Percentiles rank a stretch among this genome's conserved stretches.
These are phyloP conservation scores for Pyropia yezoensis DNA, from an alignment of 23 red algal species.

Conservation along the genomic window DNA sequence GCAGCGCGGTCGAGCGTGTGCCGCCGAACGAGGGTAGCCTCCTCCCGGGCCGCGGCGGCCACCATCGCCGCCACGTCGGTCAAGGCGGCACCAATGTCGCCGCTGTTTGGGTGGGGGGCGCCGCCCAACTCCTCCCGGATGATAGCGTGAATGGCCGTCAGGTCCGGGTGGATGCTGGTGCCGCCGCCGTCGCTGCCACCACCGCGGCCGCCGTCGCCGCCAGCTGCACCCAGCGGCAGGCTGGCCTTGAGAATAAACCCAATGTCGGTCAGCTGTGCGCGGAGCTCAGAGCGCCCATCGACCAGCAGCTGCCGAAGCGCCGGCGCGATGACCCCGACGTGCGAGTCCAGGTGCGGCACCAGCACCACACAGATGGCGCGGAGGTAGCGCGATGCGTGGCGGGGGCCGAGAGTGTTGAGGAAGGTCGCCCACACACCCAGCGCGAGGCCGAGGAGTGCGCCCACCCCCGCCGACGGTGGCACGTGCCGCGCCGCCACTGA, in stretches of 20 bases:
- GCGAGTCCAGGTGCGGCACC: slow-evolving; percentile 16
- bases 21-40: too few relatives aligned
- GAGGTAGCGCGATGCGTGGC: slow-evolving; percentile 28
- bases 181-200: too few relatives aligned
- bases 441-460: not conserved
- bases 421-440: slow-evolving; percentile 56
- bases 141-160: too few relatives aligned
- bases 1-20: too few relatives aligned
- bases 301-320: slow-evolving; percentile 13
- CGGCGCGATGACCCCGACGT: slow-evolving; percentile 12
- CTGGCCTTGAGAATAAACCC: slow-evolving; percentile 21
- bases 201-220: not conserved
- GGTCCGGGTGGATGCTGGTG: too few relatives aligned
- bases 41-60: too few relatives aligned
- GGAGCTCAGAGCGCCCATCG: not conserved
- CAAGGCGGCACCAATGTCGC: too few relatives aligned
- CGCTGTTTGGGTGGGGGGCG: too few relatives aligned
- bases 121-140: too few relatives aligned
- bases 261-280: slow-evolving; percentile 16
- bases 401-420: slow-evolving; percentile 34
- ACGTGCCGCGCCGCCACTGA: too few relatives aligned
- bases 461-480: too few relatives aligned
- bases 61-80: too few relatives aligned
- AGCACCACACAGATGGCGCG: slow-evolving; percentile 44
- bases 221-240: not conserved